A percentile compares a stretch with the other conserved stretches of the same genome.
Evolutionary conservation across 305 asterid species (phyloP).

Genomic region (Fraxinus paxiana): DNA sequence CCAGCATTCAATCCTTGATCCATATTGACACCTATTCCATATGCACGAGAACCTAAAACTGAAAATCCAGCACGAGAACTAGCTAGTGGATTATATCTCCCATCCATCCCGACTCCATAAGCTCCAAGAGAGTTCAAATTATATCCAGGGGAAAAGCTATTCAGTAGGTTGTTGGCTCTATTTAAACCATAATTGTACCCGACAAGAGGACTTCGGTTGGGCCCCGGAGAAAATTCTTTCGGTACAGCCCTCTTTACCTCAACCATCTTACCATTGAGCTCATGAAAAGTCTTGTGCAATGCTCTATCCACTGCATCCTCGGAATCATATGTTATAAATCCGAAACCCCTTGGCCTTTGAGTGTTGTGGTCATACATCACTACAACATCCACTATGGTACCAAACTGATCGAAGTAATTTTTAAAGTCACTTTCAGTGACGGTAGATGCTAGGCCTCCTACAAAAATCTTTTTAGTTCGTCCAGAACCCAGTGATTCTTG

Average conservation of each 20-base stretch:
- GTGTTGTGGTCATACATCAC: conserved; percentile 73
- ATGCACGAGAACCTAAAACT: conserved; percentile 50
- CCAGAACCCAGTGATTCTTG: conserved; percentile 48
- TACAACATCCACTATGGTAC: conserved; percentile 52
- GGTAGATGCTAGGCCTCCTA: conserved; percentile 55
- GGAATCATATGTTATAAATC: conserved; percentile 57
- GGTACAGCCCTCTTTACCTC: conserved; percentile 73
- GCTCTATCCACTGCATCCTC: conserved; percentile 66
- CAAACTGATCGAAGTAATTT: conserved; percentile 55
- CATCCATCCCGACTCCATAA: conserved; percentile 53
- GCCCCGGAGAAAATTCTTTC: conserved; percentile 56
- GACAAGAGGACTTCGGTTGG: conserved; percentile 47
- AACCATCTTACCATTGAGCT: conserved; percentile 64
- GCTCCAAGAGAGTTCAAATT: conserved; percentile 48
- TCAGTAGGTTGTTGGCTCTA: conserved; percentile 49
- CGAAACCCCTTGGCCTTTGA: conserved; percentile 68
- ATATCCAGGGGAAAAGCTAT: conserved; percentile 49
- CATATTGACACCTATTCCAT: conserved; percentile 57
- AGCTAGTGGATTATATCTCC: conserved; percentile 43
- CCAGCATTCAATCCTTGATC: conserved; percentile 49
- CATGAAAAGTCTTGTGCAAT: conserved; percentile 58
- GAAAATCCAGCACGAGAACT: conserved; percentile 54
- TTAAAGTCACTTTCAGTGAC: conserved; percentile 49
- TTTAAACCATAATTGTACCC: conserved; percentile 50
- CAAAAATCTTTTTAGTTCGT: conserved; percentile 53